A percentile compares a stretch with the other conserved stretches of the same genome.
phyloP scores from a whole-genome alignment of 2,329 filamentous ascomycete genomes.

The Achaetomium macrosporum region DNA sequence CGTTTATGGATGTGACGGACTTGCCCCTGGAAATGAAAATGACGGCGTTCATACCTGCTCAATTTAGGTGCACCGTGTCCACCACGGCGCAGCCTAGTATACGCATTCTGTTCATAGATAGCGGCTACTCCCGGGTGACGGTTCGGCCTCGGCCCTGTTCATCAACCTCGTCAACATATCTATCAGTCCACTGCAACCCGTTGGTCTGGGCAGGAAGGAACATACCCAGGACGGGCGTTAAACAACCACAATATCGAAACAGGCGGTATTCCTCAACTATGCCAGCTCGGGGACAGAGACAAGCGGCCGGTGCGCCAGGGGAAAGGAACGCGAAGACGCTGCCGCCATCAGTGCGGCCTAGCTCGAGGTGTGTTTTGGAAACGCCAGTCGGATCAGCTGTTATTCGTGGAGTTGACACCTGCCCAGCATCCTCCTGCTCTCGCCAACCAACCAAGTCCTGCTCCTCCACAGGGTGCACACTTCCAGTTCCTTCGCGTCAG shows the following conservation, averaged over 20 bases:
- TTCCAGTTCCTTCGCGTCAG: slow-evolving; percentile 79
- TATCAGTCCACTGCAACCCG: no score
- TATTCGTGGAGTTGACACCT: background rate
- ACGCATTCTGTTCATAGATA: no score
- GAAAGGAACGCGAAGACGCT: slow-evolving; percentile 5
- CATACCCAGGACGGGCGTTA: background rate
- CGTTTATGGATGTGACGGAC: no score
- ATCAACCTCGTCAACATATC: no score
- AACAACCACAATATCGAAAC: background rate
- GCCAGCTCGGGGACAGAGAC: background rate
- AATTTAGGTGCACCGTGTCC: no score
- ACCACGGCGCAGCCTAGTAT: no score
- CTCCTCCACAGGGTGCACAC: slow-evolving; percentile 80
- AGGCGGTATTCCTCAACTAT: background rate
- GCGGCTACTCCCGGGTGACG: no score
- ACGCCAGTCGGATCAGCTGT: background rate
- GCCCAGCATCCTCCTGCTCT: slow-evolving; percentile 72
- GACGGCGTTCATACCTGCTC: no score
- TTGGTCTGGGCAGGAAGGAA: no score
- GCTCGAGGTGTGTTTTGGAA: slow-evolving; percentile 2
- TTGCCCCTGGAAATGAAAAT: no score
- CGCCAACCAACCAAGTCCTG: slow-evolving; percentile 78
- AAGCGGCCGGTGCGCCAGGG: background rate
- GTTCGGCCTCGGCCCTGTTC: no score
- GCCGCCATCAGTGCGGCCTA: background rate